These are phyloP conservation scores for Nasturtium officinale DNA, from an alignment of 345 rosid genomes.

Conservation along the genomic window DNA sequence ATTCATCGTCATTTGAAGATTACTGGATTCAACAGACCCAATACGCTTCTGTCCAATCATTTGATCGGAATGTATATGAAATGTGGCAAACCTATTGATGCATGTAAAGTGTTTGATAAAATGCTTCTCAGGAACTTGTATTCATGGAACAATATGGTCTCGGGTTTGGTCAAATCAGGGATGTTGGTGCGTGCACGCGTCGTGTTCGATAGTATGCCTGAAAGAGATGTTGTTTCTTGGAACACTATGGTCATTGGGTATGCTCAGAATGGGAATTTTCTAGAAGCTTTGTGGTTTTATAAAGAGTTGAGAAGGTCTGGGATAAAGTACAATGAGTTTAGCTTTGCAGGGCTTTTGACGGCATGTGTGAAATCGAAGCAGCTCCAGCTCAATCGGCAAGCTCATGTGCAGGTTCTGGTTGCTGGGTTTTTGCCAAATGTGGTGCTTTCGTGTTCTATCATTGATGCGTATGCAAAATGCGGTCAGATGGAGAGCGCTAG, in stretches of 20 bases:
- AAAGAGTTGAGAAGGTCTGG: constrained; percentile 57
- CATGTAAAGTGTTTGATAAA: constrained; percentile 65
- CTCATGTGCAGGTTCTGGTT: constrained; percentile 77
- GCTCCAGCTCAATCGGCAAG: constrained; percentile 55
- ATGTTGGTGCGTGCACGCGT: constrained; percentile 56
- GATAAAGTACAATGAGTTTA: constrained; percentile 61
- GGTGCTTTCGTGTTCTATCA: constrained; percentile 57
- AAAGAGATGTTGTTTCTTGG: constrained; percentile 75
- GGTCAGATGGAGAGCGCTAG: constrained; percentile 59
- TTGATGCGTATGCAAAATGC: constrained; percentile 74
- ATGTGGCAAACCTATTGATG: constrained; percentile 53
- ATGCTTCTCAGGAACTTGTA: constrained; percentile 63
- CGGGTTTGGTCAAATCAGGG: constrained; percentile 71
- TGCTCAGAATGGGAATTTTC: constrained; percentile 49
- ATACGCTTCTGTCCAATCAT: constrained; percentile 55
- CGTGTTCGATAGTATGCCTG: constrained; percentile 75
- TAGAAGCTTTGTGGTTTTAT: constrained; percentile 54
- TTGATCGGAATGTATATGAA: constrained; percentile 55
- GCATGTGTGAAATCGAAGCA: constrained; percentile 61
- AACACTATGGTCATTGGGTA: constrained; percentile 77
- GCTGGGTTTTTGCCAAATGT: constrained; percentile 60
- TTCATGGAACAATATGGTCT: constrained; percentile 71
- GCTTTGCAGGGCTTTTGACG: constrained; percentile 66
- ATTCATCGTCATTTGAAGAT: constrained; percentile 80
- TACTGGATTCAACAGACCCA: constrained; percentile 57